These are phyloP conservation scores for Trichoderma atroviride DNA, from an alignment of 2,329 filamentous ascomycete species.

Conservation along the genomic window DNA sequence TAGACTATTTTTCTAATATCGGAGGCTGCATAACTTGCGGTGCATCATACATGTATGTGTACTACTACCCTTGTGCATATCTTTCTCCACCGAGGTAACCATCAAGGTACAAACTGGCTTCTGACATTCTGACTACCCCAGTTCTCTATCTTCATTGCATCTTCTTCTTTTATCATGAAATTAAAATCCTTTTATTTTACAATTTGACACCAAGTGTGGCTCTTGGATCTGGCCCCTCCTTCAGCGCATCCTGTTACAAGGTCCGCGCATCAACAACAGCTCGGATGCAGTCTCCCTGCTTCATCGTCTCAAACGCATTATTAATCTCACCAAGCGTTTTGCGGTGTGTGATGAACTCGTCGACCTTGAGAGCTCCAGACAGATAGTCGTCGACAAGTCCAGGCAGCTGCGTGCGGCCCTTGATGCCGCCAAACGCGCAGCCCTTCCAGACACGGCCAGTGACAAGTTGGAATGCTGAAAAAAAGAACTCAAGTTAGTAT, in stretches of 20 bases:
- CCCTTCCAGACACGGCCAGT: constrained; percentile 98
- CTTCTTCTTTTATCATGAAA: neutral
- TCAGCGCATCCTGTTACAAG: constrained; percentile 29
- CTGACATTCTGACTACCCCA: neutral
- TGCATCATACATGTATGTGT: neutral
- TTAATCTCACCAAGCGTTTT: constrained; percentile 84
- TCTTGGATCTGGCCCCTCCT: too few species aligned
- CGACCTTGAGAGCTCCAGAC: constrained; percentile 88
- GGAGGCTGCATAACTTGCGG: neutral
- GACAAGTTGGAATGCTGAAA: constrained; percentile 91
- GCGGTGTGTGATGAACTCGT: constrained; percentile 98
- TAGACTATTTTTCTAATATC: neutral
- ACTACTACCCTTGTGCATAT: neutral
- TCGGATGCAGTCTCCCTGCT: constrained; percentile 93
- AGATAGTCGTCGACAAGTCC: constrained; percentile 88
- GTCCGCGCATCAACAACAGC: constrained; percentile 76
- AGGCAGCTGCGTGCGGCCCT: constrained; percentile 90
- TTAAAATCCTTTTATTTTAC: neutral
- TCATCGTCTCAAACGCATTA: constrained; percentile 89
- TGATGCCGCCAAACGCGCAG: constrained; percentile 97
- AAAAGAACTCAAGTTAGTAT: constrained; percentile 34
- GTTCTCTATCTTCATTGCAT: neutral
- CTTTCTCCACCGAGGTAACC: neutral
- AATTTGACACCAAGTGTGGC: neutral
- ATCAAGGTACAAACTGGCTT: constrained; percentile 13